Conservation (phyloP, 2,329 filamentous ascomycete genomes). For the Magnaporthiopsis rhizophila region DNA sequence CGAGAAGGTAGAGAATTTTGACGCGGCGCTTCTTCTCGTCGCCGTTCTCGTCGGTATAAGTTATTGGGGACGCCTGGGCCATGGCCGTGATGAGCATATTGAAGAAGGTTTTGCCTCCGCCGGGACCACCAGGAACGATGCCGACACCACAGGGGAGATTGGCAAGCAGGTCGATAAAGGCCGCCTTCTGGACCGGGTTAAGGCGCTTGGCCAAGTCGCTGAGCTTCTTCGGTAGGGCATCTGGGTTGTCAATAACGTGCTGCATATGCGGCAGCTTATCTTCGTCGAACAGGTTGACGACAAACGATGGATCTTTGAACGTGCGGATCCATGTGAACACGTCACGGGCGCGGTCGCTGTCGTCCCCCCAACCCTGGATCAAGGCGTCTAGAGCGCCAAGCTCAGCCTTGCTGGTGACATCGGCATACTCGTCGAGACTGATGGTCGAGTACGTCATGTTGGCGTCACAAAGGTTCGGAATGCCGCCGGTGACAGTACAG, state of each 20-base stretch:
- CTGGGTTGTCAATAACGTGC: conserved; percentile 9
- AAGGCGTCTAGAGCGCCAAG: conserved; percentile 12
- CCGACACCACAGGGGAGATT: conserved; percentile 33
- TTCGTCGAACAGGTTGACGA: conserved; percentile 14
- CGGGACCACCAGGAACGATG: conserved; percentile 38
- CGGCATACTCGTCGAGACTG: conserved; percentile 11
- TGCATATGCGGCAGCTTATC: conserved; percentile 15
- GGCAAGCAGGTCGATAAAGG: conserved; percentile 27
- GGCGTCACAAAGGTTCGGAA: background rate
- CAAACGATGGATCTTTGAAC: conserved; percentile 14
- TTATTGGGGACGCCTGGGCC: conserved; percentile 13
- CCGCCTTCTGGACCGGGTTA: conserved; percentile 28
- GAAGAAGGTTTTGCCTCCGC: conserved; percentile 40
- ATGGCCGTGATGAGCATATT: conserved; percentile 33
- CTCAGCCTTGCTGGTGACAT: conserved; percentile 15
- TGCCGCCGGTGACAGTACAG: background rate
- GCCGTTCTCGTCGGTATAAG: conserved; percentile 1
- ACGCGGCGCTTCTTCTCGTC: conserved; percentile 17
- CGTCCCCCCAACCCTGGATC: background rate
- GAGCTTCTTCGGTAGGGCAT: conserved; percentile 12
- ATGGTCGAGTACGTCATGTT: conserved; percentile 8
- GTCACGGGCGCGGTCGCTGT: background rate
- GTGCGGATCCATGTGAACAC: conserved; percentile 16
- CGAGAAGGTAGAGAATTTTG: conserved; percentile 36
- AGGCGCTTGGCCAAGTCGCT: conserved; percentile 22